A percentile compares a stretch with the other conserved stretches of the same genome.
These are phyloP conservation scores for Candida insectalens DNA, from an alignment of 805 yeast genomes.

Conservation along the genomic window DNA sequence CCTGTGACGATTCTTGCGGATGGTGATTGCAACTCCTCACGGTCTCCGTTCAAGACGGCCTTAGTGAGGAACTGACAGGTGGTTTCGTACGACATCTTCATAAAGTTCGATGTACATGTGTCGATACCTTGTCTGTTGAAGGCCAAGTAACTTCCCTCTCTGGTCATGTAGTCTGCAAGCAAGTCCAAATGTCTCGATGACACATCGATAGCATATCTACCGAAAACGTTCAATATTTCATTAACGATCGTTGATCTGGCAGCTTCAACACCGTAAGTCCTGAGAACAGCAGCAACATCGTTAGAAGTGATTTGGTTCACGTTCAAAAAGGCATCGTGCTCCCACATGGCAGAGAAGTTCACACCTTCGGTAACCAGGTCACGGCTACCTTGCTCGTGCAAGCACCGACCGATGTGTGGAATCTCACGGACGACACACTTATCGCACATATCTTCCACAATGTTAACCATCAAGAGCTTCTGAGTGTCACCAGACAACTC, in stretches of 20 bases:
- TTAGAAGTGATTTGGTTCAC: conserved; percentile 86
- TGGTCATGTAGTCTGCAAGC: conserved; percentile 98
- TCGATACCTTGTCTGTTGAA: conserved; percentile 98
- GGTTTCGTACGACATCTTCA: conserved; percentile 99
- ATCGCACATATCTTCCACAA: conserved; percentile 86
- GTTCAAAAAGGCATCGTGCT: conserved; percentile 84
- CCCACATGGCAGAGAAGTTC: conserved; percentile 97
- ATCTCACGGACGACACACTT: conserved; percentile 88
- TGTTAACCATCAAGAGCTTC: conserved; percentile 93
- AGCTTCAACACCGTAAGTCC: conserved; percentile 96
- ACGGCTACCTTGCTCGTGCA: conserved; percentile 67
- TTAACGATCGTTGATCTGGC: conserved; percentile 96
- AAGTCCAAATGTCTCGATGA: conserved; percentile 90
- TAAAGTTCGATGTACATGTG: conserved; percentile 86
- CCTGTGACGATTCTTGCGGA: conserved; percentile 92
- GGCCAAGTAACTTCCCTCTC: conserved; percentile 95
- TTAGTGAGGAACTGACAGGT: conserved; percentile 95
- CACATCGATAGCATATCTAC: conserved; percentile 91
- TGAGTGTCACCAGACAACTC: conserved; percentile 80
- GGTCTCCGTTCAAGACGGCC: conserved; percentile 87
- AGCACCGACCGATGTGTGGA: conserved; percentile 84
- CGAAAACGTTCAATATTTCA: conserved; percentile 92
- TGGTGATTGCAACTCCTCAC: conserved; percentile 83
- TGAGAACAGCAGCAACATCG: conserved; percentile 84
- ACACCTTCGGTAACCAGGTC: conserved; percentile 94